Percentiles rank a stretch among this genome's conserved stretches.
These are phyloP conservation scores for Mimosa pudica DNA, from an alignment of 306 rosid genomes.

Conservation along the genomic window DNA sequence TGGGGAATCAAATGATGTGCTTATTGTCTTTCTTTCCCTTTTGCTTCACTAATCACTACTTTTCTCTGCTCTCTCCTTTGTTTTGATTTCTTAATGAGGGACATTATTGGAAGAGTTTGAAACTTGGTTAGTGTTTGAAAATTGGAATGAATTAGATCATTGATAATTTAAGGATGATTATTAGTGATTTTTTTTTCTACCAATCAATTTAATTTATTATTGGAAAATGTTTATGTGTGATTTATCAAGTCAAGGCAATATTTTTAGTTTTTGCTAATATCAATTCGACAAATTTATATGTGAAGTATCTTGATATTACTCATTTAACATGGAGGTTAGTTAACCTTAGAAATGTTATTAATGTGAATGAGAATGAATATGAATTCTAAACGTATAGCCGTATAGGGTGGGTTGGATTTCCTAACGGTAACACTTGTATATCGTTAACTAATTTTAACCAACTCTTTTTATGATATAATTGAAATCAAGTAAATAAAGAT, in stretches of 20 bases:
- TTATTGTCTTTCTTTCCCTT: neutral
- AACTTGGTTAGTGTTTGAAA: neutral
- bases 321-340: neutral
- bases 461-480: neutral
- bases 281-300: neutral
- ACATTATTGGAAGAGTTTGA: neutral
- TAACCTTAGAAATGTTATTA: neutral
- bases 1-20: conserved; percentile 5
- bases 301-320: neutral
- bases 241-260: neutral
- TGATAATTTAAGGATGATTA: neutral
- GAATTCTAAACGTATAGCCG: neutral
- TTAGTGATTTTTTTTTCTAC: neutral
- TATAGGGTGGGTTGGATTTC: neutral
- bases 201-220: neutral
- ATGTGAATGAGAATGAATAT: neutral
- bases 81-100: neutral
- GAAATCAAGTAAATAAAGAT: too few relatives aligned
- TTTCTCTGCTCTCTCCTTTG: neutral
- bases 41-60: too few relatives aligned
- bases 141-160: neutral
- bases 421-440: too few relatives aligned
- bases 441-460: neutral
- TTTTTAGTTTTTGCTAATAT: too few relatives aligned
- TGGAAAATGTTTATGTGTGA: neutral